These are phyloP conservation scores for Osmanthus fragrans DNA, from an alignment of 257 asterid species.

Conservation along the genomic window DNA sequence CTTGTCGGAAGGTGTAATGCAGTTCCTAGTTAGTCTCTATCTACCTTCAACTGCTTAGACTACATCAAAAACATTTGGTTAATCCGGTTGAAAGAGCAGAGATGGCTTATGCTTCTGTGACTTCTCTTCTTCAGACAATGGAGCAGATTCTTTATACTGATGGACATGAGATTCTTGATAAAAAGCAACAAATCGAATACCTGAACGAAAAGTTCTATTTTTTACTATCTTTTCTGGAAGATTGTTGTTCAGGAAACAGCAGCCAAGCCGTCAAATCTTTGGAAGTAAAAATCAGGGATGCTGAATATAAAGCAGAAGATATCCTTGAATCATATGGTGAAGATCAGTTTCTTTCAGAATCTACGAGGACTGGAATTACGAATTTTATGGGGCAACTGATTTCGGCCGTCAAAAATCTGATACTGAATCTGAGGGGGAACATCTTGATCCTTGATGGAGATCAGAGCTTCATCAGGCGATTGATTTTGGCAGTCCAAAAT, in stretches of 20 bases:
- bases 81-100: background rate
- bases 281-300: background rate
- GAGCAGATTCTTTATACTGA: background rate
- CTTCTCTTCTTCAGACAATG: background rate
- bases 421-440: background rate
- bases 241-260: background rate
- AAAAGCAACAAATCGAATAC: background rate
- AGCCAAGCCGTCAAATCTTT: background rate
- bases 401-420: background rate
- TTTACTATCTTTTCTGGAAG: background rate
- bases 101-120: conserved; percentile 10
- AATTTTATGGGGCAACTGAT: background rate
- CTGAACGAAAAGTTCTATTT: background rate
- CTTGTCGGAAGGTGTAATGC: too few relatives aligned
- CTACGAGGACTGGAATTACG: background rate
- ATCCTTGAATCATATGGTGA: background rate
- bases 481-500: background rate
- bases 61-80: background rate
- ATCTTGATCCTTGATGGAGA: too few relatives aligned
- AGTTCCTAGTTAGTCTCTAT: too few relatives aligned
- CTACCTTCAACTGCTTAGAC: background rate
- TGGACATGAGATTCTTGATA: background rate
- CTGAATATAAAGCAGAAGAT: background rate
- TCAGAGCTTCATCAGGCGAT: background rate
- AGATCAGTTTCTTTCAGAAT: background rate